Evolutionary conservation across 225 moss, liverwort and hornwort genomes (phyloP).

Genomic region (Sphagnum tenellum): DNA sequence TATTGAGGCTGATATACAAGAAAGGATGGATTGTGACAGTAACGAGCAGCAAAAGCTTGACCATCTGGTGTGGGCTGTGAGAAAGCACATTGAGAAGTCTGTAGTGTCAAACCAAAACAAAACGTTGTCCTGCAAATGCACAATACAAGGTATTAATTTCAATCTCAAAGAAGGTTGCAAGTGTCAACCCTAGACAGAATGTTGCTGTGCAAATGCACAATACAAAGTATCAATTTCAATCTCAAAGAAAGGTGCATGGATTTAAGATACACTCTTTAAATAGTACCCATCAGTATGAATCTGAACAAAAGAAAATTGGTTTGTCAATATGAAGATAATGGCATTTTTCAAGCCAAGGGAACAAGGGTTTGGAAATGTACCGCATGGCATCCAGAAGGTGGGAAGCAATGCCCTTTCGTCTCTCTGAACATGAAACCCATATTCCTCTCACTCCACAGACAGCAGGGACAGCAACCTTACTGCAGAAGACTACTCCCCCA

Average conservation of each 20-base stretch:
- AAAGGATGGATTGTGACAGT: constrained; percentile 32
- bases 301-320: too few species aligned
- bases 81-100: constrained; percentile 31
- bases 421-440: constrained; percentile 38
- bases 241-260: too few species aligned
- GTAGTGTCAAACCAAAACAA: constrained; percentile 23
- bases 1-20: constrained; percentile 15
- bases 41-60: constrained; percentile 26
- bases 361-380: constrained; percentile 2
- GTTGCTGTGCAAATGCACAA: too few species aligned
- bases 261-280: too few species aligned
- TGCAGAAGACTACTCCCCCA: constrained; percentile 24
- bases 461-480: constrained; percentile 26
- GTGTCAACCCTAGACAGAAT: too few species aligned
- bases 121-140: constrained; percentile 25
- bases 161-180: background rate
- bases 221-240: too few species aligned
- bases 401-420: constrained; percentile 41
- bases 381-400: constrained; percentile 44
- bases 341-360: too few species aligned
- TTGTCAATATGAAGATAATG: too few species aligned
- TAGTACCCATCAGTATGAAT: too few species aligned
- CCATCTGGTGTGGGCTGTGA: constrained; percentile 47
- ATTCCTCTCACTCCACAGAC: constrained; percentile 42
- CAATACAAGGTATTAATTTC: too few species aligned